Evolutionary conservation across 2,329 filamentous ascomycete species (phyloP).

Genomic region (Pyrenophora teres): DNA sequence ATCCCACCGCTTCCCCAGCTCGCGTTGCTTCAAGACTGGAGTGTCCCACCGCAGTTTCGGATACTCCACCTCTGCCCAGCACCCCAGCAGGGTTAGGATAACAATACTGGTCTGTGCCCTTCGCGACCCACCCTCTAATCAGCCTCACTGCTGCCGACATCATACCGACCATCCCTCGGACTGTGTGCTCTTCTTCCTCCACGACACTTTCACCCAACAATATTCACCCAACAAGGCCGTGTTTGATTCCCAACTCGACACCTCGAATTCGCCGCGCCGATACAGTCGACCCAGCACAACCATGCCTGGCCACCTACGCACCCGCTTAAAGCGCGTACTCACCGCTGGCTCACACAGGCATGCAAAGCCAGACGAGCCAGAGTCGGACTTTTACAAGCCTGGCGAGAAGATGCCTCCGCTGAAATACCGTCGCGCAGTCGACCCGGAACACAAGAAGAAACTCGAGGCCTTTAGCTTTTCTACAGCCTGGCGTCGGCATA

Average conservation of each 20-base stretch:
- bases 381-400: slow-evolving; percentile 55
- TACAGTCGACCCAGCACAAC: slow-evolving; percentile 18
- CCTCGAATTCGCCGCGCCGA: slow-evolving; percentile 13
- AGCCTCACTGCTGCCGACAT: slow-evolving; percentile 28
- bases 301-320: slow-evolving; percentile 51
- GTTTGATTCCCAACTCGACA: neutral
- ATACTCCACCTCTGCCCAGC: slow-evolving; percentile 11
- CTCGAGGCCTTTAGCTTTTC: slow-evolving; percentile 55
- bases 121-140: slow-evolving; percentile 21
- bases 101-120: slow-evolving; percentile 15
- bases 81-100: slow-evolving; percentile 11
- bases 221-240: slow-evolving; percentile 2
- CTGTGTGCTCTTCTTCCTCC: slow-evolving; percentile 12
- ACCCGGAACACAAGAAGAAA: slow-evolving; percentile 56
- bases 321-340: slow-evolving; percentile 53
- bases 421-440: slow-evolving; percentile 56
- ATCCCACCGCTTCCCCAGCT: slow-evolving; percentile 15
- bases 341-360: slow-evolving; percentile 38
- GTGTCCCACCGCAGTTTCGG: slow-evolving; percentile 18
- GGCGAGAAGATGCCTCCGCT: slow-evolving; percentile 57
- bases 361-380: slow-evolving; percentile 43
- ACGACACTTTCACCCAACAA: slow-evolving; percentile 4
- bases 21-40: slow-evolving; percentile 9
- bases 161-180: slow-evolving; percentile 20
- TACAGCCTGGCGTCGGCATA: slow-evolving; percentile 54